Percentiles rank a stretch among this genome's conserved stretches.
Evolutionary conservation across 202 grass and related monocot genomes (phyloP).

Genomic region (Musa balbisiana): DNA sequence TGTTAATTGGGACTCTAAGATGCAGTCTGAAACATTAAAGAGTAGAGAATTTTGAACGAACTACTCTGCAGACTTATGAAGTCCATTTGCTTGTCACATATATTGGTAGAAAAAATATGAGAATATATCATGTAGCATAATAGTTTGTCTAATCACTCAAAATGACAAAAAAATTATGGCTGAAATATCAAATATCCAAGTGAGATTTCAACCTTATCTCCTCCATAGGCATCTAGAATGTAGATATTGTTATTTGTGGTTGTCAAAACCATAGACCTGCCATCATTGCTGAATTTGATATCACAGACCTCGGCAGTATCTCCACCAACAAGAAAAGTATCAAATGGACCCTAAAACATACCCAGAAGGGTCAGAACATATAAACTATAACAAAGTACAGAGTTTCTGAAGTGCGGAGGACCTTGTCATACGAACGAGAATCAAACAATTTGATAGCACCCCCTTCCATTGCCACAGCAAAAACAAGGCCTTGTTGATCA

Average conservation of each 20-base stretch:
- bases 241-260: slow-evolving; percentile 98
- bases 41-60: no score
- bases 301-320: slow-evolving; percentile 94
- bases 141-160: neutral
- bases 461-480: slow-evolving; percentile 94
- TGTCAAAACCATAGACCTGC: slow-evolving; percentile 95
- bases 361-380: neutral
- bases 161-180: neutral
- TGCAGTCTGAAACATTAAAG: no score
- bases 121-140: neutral
- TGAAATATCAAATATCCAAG: slow-evolving; percentile 14
- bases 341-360: slow-evolving; percentile 84
- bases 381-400: slow-evolving; percentile 21
- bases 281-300: slow-evolving; percentile 98
- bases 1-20: no score
- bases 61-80: no score
- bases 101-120: neutral
- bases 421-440: slow-evolving; percentile 97
- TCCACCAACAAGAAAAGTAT: slow-evolving; percentile 91
- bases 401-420: slow-evolving; percentile 28
- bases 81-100: no score
- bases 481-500: slow-evolving; percentile 99
- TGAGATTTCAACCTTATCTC: slow-evolving; percentile 60
- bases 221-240: slow-evolving; percentile 97
- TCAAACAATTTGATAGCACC: slow-evolving; percentile 97